Conservation (phyloP, 2,329 filamentous ascomycete genomes). For the Cytospora paraplurivora region DNA sequence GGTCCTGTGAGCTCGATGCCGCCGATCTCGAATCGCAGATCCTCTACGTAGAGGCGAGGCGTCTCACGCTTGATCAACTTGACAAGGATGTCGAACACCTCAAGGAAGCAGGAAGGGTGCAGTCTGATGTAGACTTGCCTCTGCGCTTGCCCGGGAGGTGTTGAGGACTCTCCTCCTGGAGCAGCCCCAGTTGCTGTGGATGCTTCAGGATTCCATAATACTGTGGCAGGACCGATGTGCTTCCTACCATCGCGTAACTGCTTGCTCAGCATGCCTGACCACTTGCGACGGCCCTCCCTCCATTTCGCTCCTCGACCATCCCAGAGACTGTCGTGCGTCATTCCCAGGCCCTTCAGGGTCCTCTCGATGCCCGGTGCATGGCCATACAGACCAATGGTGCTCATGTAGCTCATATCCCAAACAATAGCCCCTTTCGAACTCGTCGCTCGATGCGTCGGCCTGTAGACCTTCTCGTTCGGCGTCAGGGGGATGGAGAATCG, state of each 20-base stretch:
- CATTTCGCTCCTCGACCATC: slow-evolving; percentile 68
- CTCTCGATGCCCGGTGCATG: slow-evolving; percentile 54
- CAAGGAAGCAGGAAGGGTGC: slow-evolving; percentile 78
- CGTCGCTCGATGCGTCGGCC: slow-evolving; percentile 80
- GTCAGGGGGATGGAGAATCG: slow-evolving; percentile 83
- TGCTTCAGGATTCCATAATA: slow-evolving; percentile 70
- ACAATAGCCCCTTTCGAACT: slow-evolving; percentile 75
- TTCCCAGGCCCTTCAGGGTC: slow-evolving; percentile 66
- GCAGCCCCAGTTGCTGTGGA: slow-evolving; percentile 28
- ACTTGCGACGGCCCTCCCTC: slow-evolving; percentile 57
- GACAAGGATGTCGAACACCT: slow-evolving; percentile 66
- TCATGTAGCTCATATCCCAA: slow-evolving; percentile 95
- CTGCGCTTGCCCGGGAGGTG: slow-evolving; percentile 29
- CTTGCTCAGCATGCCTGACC: slow-evolving; percentile 53
- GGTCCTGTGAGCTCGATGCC: slow-evolving; percentile 64
- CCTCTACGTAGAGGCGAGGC: slow-evolving; percentile 65
- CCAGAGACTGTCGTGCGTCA: slow-evolving; percentile 63
- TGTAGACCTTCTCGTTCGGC: slow-evolving; percentile 86
- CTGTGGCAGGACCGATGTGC: slow-evolving; percentile 70
- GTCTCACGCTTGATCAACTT: slow-evolving; percentile 60
- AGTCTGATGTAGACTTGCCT: slow-evolving; percentile 68
- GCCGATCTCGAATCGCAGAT: slow-evolving; percentile 68
- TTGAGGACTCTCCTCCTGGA: slow-evolving; percentile 19
- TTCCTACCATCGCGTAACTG: slow-evolving; percentile 55
- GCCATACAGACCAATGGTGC: slow-evolving; percentile 79